Evolutionary conservation across 2,329 filamentous ascomycete genomes (phyloP), one percentile per base, ranked within the genome.

Genomic region (Aspergillus melleus): DNA sequence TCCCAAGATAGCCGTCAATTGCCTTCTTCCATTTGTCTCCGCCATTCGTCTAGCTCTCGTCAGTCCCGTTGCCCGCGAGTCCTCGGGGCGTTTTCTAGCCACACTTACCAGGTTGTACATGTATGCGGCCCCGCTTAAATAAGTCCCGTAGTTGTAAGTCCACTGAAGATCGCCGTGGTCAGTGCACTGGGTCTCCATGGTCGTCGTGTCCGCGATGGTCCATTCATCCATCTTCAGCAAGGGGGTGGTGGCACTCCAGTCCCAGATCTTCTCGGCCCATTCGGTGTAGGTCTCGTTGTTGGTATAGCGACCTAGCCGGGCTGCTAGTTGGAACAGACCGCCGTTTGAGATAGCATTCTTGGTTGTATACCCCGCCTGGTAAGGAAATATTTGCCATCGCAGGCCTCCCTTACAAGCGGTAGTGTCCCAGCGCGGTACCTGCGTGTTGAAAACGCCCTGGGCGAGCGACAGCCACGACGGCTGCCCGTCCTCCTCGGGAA

Each of bases 301-400:
- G 0, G 92, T 96, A 77, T 91, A 95, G 12, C 88, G 82, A 0
- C 90, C 89, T 6, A 96, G 82, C 16, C 91, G 87, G 8, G 91
- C 82, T 2, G 81, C 79, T 11, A 87, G 77, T 64, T 85, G 82
- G 72, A 86, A 85, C 60, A 86, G 80, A 32, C 79, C 83, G 3
- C 84, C 84, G 63, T 86, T 86, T 12, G 81, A 83, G 62, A 86
- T 82, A 22, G 81, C 79, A 65, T 86, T 86, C 65, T 86, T 86
- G 66, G 84, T 86, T 55, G 77, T 75, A 66, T 81, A 86, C 5
- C 91, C 91, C 58, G 82, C 85, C 77, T 92, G 92, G 77, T 88
- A 90, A 12, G 85, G 82, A 77, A 89, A 93, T 62, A 96, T 90
- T 77, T 96, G 92, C 92, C 92, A 96, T 64, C 89, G 86, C 66